Conservation (phyloP, 2,329 filamentous ascomycete species). For the Talaromyces funiculosus region DNA sequence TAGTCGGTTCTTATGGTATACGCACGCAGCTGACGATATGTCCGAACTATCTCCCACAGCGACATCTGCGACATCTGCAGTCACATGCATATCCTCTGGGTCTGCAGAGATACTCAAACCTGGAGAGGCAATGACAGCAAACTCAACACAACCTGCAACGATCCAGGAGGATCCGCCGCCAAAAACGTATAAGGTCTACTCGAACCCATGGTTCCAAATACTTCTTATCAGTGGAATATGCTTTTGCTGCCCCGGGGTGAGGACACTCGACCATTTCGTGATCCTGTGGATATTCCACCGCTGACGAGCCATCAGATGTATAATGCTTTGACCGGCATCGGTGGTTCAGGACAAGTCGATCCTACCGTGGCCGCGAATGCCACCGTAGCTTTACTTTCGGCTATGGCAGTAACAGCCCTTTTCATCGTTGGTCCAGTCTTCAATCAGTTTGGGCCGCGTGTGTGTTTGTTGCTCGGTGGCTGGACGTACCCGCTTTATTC, state of each 20-base stretch:
- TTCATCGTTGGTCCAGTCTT: slow-evolving; percentile 34
- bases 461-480: slow-evolving; percentile 33
- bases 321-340: slow-evolving; percentile 34
- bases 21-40: neutral
- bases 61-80: slow-evolving; percentile 5
- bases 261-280: slow-evolving; percentile 15
- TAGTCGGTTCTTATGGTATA: neutral
- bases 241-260: slow-evolving; percentile 38
- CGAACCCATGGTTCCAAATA: slow-evolving; percentile 36
- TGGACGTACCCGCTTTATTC: slow-evolving; percentile 36
- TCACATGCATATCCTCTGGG: slow-evolving; percentile 4
- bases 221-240: slow-evolving; percentile 39
- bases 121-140: neutral
- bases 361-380: slow-evolving; percentile 34
- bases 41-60: slow-evolving; percentile 5
- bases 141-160: neutral
- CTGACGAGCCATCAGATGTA: slow-evolving; percentile 29
- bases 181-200: neutral
- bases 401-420: slow-evolving; percentile 31
- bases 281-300: neutral
- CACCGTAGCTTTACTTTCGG: slow-evolving; percentile 32
- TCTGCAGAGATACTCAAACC: neutral
- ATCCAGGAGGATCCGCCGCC: neutral
- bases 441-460: slow-evolving; percentile 28
- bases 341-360: slow-evolving; percentile 36